Base-by-base conservation (phyloP, 306 rosid genomes). In the Corylus heterophylla region DNA sequence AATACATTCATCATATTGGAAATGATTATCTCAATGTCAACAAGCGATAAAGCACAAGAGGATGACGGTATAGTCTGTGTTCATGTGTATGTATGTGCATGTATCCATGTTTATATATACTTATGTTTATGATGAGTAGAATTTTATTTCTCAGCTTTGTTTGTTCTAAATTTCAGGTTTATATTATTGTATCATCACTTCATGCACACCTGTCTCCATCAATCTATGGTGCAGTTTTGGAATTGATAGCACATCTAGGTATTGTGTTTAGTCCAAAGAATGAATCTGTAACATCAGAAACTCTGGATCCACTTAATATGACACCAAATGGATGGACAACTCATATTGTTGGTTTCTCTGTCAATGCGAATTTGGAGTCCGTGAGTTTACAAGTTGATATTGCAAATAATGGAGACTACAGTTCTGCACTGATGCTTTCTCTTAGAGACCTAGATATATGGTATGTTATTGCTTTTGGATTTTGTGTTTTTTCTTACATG, bases 181-280 rank as follows among this genome's bases (percentile, higher is more conserved):
- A 69, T 82, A 50, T 90, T 61, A 61, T 55, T 69, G 61, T 83
- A 52, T 84, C 88, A 73, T 82, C 91, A 75, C 83, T 95, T 51
- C 83, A 78, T 74, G 89, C 85, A 63, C 84, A 85, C 84, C 79
- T 95, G 62, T 92, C 98, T 74, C 90, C 95, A 48, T 76, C 94
- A 51, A 85, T 86, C 66, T 91, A 85, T 86, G 90, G 84, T 68
- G 88, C 90, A 48, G 73, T 85, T 76, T 51, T 88, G 79, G 96
- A 86, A 83, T 83, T 90, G 75, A 79, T 81, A 58, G 71, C 82
- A 25, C 69, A 86, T 80, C 76, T 86, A 52, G 70, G 54, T 48
- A 61, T 78, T 25, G 14, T 79, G 78, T 86, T 49, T 49, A 49
- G 37, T 76, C 69, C 72, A 70, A 80, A 74, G 42, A 70, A 50